Base-by-base conservation (phyloP, 1,284 basidiomycete genomes). In the Mrakiaceae sp. region DNA sequence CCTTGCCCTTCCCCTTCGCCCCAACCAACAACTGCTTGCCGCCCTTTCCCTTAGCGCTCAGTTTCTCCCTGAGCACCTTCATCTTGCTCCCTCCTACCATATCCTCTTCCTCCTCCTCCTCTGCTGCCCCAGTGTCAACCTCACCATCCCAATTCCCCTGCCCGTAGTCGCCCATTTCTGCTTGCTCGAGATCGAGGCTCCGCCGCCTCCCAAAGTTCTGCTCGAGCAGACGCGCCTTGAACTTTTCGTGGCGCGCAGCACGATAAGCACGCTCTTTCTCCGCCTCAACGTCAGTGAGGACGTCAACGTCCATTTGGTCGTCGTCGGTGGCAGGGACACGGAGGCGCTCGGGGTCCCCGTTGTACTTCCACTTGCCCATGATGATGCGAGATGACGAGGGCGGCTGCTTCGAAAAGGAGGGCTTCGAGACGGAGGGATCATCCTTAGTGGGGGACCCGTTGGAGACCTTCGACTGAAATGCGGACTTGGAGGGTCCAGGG, bases 141-240 rank as follows among this genome's bases (percentile, higher is more conserved):
- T 8, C 8, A 14, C 48, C 48, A 43, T n/a, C 55, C 42, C 7
- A 57, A 4, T 8, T 4, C 27, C 40, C 55, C 55, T 27, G 27
- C 27, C 27, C 27, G 2, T 27, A 27, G 27, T 27, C 27, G 27
- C 9, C 40, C 44, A 12, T 44, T 12, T 72, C 75, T 0, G 75
- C 75, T 61, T 75, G 73, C 57, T 78, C 76, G n/a, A 78, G 68
- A 11, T 72, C 71, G 3, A 78, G 64, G 9, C 74, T 75, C 16
- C 72, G 61, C 1, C 75, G 67, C 62, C 66, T 11, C 62, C 55
- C n/a, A 72, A 67, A 10, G 70, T 58, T 3, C 64, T 62, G 50
- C 72, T 70, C 74, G 73, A 60, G 58, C 11, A 60, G 58, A 16
- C 50, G 60, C 3, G 16, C 16, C 14, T 48, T 48, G 63, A 64